phyloP scores from a whole-genome alignment of 2,329 filamentous ascomycete genomes.

The Trichophyton mentagrophytes region DNA sequence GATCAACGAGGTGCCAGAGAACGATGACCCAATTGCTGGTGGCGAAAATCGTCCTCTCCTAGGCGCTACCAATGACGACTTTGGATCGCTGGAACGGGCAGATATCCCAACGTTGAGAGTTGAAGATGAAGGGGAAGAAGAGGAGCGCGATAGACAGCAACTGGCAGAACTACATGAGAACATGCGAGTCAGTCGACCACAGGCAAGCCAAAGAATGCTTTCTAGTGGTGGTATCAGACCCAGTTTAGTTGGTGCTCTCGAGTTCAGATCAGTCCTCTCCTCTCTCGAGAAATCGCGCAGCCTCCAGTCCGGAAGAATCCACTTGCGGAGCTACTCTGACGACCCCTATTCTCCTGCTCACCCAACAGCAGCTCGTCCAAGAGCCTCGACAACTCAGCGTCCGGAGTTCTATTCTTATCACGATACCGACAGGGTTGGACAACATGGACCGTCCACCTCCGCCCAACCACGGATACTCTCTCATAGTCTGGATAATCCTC shows the following conservation, averaged over 20 bases:
- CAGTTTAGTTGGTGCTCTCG: conserved; percentile 81
- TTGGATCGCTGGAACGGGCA: conserved; percentile 47
- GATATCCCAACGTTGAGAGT: conserved; percentile 35
- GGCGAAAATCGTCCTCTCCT: conserved; percentile 35
- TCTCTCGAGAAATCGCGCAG: conserved; percentile 73
- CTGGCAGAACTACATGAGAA: conserved; percentile 77
- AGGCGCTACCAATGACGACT: conserved; percentile 47
- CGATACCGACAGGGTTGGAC: not conserved
- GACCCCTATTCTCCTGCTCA: conserved; percentile 34
- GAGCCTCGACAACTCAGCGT: conserved; percentile 3
- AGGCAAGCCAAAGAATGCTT: conserved; percentile 52
- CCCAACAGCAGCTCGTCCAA: not conserved
- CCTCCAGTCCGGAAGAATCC: conserved; percentile 56
- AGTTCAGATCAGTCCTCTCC: conserved; percentile 84
- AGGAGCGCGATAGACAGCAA: conserved; percentile 43
- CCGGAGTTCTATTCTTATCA: not conserved
- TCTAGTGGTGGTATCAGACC: conserved; percentile 77
- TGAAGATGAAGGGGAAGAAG: conserved; percentile 42
- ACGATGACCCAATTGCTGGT: conserved; percentile 35
- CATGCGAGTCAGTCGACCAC: conserved; percentile 72
- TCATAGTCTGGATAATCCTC: not conserved
- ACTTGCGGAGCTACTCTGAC: conserved; percentile 57
- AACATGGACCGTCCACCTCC: not conserved
- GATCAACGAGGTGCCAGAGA: conserved; percentile 42
- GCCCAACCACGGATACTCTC: not conserved